Evolutionary conservation across 2,329 filamentous ascomycete genomes (phyloP).

Genomic region (Penicillium thymicola): DNA sequence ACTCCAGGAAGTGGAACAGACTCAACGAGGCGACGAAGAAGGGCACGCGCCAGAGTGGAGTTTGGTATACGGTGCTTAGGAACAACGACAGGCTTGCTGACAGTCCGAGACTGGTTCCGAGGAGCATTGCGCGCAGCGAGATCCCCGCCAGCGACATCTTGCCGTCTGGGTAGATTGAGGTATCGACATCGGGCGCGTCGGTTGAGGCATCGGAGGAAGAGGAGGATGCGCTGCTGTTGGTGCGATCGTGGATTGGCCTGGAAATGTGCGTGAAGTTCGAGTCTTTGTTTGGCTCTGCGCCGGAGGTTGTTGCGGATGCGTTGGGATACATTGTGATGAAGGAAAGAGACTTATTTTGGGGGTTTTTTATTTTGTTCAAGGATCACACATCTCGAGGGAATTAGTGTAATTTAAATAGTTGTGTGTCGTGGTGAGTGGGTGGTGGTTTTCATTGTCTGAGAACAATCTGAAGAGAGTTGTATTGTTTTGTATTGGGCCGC

Average conservation of each 20-base stretch:
- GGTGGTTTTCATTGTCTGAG: constrained; percentile 11
- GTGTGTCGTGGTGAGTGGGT: neutral
- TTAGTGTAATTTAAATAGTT: neutral
- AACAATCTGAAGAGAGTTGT: constrained; percentile 14
- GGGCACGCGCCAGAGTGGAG: constrained; percentile 56
- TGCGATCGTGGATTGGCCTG: neutral
- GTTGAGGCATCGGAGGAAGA: constrained; percentile 8
- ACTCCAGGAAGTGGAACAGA: constrained; percentile 94
- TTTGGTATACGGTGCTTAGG: constrained; percentile 27
- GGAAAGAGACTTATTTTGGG: neutral
- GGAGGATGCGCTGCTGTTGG: constrained; percentile 4
- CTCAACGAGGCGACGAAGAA: constrained; percentile 60
- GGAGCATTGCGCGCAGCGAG: constrained; percentile 44
- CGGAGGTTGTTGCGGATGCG: constrained; percentile 11
- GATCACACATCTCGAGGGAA: neutral
- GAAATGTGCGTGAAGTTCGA: neutral
- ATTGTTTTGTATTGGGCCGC: constrained; percentile 1
- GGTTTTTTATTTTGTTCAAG: neutral
- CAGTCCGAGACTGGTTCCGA: constrained; percentile 43
- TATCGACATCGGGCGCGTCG: constrained; percentile 23
- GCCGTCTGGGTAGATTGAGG: constrained; percentile 37
- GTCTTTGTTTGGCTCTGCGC: constrained; percentile 6
- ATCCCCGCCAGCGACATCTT: constrained; percentile 45
- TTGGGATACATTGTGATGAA: neutral
- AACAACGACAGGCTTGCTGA: constrained; percentile 30